Evolutionary conservation across 345 rosid species (phyloP).

Genomic region (Eucalyptus rudis): DNA sequence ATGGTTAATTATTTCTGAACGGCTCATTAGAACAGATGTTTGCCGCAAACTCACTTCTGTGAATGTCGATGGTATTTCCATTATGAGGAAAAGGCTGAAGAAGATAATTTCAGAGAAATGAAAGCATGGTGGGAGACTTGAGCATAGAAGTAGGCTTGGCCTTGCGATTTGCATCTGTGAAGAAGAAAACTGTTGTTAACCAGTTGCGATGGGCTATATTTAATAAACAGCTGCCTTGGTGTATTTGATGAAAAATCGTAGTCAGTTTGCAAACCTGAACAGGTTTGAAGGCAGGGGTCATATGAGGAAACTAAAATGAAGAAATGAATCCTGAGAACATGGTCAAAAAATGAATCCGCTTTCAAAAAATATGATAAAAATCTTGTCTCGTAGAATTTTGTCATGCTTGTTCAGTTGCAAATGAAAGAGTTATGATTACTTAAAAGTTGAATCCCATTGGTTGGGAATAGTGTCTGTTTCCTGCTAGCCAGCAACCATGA

Average conservation of each 20-base stretch:
- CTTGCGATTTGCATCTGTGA: background rate
- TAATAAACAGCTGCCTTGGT: background rate
- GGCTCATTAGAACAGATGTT: background rate
- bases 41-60: background rate
- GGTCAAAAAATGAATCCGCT: background rate
- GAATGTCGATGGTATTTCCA: background rate
- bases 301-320: background rate
- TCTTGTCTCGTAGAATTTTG: background rate
- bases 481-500: background rate
- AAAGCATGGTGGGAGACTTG: background rate
- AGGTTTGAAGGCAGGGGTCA: background rate
- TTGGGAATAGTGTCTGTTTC: background rate
- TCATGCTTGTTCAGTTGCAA: background rate
- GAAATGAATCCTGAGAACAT: background rate
- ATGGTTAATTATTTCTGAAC: background rate
- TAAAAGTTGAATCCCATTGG: background rate
- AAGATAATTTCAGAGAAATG: background rate
- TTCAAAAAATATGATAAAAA: background rate
- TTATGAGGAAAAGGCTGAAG: background rate
- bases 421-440: background rate
- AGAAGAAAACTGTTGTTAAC: background rate
- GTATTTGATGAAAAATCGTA: background rate
- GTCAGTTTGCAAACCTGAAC: background rate
- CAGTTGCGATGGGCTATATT: background rate
- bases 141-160: background rate